Conservation (phyloP, 2,329 filamentous ascomycete genomes). For the Ophidiomyces ophidiicola region DNA sequence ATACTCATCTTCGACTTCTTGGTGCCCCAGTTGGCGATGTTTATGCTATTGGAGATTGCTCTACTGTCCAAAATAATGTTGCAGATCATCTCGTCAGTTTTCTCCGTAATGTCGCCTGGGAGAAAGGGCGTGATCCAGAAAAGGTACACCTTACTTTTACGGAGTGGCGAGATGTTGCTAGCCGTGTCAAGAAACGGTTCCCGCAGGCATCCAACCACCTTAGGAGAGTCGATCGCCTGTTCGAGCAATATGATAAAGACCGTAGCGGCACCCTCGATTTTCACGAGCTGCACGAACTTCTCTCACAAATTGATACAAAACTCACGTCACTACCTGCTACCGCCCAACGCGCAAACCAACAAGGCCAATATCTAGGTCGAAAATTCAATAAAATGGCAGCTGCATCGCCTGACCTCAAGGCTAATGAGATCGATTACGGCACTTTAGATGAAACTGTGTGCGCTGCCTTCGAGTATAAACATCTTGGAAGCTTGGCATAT, state of each 20-base stretch:
- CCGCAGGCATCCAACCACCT: constrained; percentile 82
- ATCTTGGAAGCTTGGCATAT: constrained; percentile 85
- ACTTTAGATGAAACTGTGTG: constrained; percentile 87
- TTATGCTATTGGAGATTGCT: constrained; percentile 91
- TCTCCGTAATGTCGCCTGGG: constrained; percentile 78
- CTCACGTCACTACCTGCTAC: constrained; percentile 90
- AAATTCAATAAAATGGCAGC: constrained; percentile 90
- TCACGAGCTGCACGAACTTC: constrained; percentile 73
- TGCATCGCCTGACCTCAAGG: constrained; percentile 57
- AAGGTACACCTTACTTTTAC: constrained; percentile 73
- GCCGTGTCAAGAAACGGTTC: constrained; percentile 74
- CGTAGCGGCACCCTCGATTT: constrained; percentile 89
- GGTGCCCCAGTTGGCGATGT: constrained; percentile 87
- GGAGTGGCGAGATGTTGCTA: constrained; percentile 78
- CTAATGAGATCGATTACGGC: constrained; percentile 75
- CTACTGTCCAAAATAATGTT: constrained; percentile 94
- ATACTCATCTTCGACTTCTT: constrained; percentile 78
- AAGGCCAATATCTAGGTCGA: constrained; percentile 79
- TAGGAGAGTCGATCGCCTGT: constrained; percentile 78
- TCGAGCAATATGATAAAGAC: constrained; percentile 84
- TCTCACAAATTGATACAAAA: constrained; percentile 87
- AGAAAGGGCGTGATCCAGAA: constrained; percentile 79
- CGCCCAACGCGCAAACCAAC: constrained; percentile 90
- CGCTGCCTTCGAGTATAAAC: constrained; percentile 86
- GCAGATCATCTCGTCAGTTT: constrained; percentile 85